phyloP scores from a whole-genome alignment of 306 rosid genomes.

The Delonix regia region DNA sequence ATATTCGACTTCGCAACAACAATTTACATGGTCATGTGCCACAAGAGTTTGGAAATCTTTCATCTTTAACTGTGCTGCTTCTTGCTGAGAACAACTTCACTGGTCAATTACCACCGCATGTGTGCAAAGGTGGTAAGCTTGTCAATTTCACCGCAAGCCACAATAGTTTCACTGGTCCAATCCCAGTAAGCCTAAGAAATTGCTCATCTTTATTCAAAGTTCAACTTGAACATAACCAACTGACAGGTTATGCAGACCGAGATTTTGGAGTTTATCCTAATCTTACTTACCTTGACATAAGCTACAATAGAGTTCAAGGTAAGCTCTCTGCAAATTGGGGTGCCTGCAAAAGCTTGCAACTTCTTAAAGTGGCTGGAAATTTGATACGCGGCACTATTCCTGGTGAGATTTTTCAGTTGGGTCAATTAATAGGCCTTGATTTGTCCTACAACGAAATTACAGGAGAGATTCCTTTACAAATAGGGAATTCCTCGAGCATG shows the following conservation, averaged over 20 bases:
- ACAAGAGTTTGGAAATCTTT: too few relatives aligned
- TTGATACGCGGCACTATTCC: not conserved
- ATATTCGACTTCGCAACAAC: too few relatives aligned
- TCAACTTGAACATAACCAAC: not conserved
- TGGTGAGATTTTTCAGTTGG: not conserved
- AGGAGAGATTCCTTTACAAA: not conserved
- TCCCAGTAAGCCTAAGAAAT: too few relatives aligned
- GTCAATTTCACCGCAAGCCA: too few relatives aligned
- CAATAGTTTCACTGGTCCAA: too few relatives aligned
- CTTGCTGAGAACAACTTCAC: too few relatives aligned
- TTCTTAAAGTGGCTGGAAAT: not conserved
- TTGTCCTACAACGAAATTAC: not conserved
- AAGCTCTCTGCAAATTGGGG: not conserved
- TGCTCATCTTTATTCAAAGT: not conserved
- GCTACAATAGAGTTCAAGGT: not conserved
- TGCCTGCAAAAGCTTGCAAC: not conserved
- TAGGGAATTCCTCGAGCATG: not conserved
- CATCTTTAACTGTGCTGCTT: too few relatives aligned
- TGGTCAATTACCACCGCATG: too few relatives aligned
- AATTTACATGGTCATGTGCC: too few relatives aligned
- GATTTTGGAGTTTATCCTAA: not conserved
- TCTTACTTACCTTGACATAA: constrained; percentile 9
- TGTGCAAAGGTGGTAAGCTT: too few relatives aligned
- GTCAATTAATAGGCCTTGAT: too few relatives aligned
- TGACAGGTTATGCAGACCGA: not conserved